Evolutionary conservation across 2,329 filamentous ascomycete species (phyloP).

Genomic region (Biscogniauxia mediterranea): DNA sequence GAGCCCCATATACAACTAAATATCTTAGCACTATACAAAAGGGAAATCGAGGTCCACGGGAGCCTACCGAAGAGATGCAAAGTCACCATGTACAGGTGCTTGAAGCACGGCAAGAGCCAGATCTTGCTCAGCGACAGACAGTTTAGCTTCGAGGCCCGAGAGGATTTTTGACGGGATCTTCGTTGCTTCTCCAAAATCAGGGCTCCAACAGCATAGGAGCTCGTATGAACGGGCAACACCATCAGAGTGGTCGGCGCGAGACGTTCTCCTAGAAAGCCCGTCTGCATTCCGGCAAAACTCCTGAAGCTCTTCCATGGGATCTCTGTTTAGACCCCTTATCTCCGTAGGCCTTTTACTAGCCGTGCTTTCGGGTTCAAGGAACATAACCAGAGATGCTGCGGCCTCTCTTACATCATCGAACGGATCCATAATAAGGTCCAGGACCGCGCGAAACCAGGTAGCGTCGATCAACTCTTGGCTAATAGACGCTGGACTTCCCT

Average conservation of each 20-base stretch:
- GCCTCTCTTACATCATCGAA: constrained; percentile 84
- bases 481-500: constrained; percentile 46
- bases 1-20: constrained; percentile 53
- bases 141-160: constrained; percentile 60
- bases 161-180: constrained; percentile 58
- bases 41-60: neutral
- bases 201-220: constrained; percentile 61
- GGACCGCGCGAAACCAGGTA: constrained; percentile 60
- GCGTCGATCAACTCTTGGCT: constrained; percentile 43
- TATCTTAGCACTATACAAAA: constrained; percentile 9
- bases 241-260: constrained; percentile 88
- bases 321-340: constrained; percentile 9
- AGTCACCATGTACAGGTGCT: constrained; percentile 67
- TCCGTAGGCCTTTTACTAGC: constrained; percentile 12
- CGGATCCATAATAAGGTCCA: constrained; percentile 81
- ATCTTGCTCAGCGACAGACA: constrained; percentile 61
- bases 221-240: constrained; percentile 78
- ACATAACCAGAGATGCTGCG: constrained; percentile 50
- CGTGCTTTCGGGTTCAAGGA: constrained; percentile 43
- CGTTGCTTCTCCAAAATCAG: constrained; percentile 40
- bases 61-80: constrained; percentile 63
- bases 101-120: constrained; percentile 65
- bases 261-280: constrained; percentile 63
- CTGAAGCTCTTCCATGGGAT: constrained; percentile 37
- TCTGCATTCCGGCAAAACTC: constrained; percentile 54